Conservation (phyloP, 768 basidiomycete species). For the Xerocomus spinulosus region DNA sequence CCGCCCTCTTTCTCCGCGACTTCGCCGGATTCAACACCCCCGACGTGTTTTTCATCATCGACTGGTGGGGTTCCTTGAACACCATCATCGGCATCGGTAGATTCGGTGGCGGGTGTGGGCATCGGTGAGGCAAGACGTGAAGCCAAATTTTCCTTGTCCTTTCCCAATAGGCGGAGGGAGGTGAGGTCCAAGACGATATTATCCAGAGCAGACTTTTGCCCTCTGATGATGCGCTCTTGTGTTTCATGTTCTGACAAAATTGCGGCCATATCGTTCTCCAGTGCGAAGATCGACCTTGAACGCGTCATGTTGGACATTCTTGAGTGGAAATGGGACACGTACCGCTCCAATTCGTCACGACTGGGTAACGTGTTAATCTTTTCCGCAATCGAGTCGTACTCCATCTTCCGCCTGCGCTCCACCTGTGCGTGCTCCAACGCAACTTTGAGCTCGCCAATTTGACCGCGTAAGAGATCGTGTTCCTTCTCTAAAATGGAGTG, state of each 20-base stretch:
- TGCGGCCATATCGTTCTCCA: slow-evolving; percentile 76
- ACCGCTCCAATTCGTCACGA: slow-evolving; percentile 75
- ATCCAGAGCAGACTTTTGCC: slow-evolving; percentile 66
- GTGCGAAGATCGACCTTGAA: slow-evolving; percentile 57
- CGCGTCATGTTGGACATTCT: neutral
- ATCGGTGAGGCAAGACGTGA: slow-evolving; percentile 39
- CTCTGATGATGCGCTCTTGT: slow-evolving; percentile 60
- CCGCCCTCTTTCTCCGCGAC: slow-evolving; percentile 36
- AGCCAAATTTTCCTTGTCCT: slow-evolving; percentile 49
- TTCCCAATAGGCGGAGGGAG: slow-evolving; percentile 61
- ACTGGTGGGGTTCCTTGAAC: slow-evolving; percentile 17
- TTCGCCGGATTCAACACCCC: slow-evolving; percentile 43
- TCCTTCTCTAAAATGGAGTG: slow-evolving; percentile 51
- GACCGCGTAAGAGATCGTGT: slow-evolving; percentile 57
- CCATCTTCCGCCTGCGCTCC: slow-evolving; percentile 72
- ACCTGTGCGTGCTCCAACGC: slow-evolving; percentile 76
- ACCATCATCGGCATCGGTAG: slow-evolving; percentile 23
- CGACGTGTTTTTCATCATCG: slow-evolving; percentile 35
- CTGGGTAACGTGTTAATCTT: slow-evolving; percentile 75
- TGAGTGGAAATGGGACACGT: slow-evolving; percentile 20
- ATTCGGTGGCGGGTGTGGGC: slow-evolving; percentile 49
- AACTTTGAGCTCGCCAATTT: slow-evolving; percentile 75
- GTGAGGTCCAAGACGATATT: slow-evolving; percentile 58
- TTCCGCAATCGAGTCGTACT: slow-evolving; percentile 81
- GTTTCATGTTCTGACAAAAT: slow-evolving; percentile 72